phyloP scores from a whole-genome alignment of 257 asterid species.

The Penstemon eatonii region DNA sequence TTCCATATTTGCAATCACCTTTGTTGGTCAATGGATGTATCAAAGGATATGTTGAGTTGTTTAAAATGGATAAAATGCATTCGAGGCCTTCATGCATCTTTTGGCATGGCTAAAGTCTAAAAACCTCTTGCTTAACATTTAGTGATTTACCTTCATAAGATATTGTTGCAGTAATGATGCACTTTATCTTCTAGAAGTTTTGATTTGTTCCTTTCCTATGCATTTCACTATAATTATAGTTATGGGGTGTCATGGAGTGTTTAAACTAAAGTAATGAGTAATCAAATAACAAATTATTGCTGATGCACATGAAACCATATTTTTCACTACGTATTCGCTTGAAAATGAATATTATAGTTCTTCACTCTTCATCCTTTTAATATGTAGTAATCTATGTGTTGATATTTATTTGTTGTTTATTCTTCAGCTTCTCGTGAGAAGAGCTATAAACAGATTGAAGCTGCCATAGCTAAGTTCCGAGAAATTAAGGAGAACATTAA shows the following conservation, averaged over 20 bases:
- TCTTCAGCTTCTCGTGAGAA: conserved; percentile 87
- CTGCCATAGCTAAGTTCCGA: conserved; percentile 80
- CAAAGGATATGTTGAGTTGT: background rate
- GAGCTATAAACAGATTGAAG: conserved; percentile 90
- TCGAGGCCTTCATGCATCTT: background rate
- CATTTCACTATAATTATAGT: conserved; percentile 3
- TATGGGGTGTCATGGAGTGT: background rate
- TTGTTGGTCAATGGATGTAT: conserved; percentile 11
- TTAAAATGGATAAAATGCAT: too few relatives aligned
- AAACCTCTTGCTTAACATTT: background rate
- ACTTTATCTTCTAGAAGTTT: conserved; percentile 5
- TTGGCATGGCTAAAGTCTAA: background rate
- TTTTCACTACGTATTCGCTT: background rate
- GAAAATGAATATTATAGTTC: conserved; percentile 11
- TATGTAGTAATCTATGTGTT: conserved; percentile 18
- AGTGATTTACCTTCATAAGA: background rate
- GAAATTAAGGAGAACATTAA: conserved; percentile 92
- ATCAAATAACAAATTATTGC: background rate
- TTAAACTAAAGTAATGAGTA: conserved; percentile 4
- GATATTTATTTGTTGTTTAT: conserved; percentile 32
- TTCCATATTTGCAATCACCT: background rate
- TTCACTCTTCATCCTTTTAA: background rate
- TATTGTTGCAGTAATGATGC: background rate
- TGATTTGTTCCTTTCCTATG: background rate
- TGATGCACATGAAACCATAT: background rate